phyloP scores from a whole-genome alignment of 495 filamentous ascomycete genomes.

The Penicillium crystallinum region DNA sequence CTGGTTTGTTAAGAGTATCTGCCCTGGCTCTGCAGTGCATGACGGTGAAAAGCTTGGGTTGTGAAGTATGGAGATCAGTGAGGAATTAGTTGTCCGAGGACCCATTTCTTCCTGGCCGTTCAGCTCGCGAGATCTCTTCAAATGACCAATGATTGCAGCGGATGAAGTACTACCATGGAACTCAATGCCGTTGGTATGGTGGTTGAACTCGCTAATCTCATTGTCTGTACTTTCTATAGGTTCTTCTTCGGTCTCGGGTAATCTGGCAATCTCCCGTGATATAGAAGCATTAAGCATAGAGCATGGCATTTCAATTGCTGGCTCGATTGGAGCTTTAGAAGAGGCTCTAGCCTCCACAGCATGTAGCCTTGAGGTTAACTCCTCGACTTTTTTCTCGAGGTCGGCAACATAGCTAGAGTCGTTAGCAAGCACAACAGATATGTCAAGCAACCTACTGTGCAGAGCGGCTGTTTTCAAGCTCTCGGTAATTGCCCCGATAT shows the following conservation, averaged over 20 bases:
- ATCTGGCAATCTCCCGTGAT: slow-evolving; percentile 14
- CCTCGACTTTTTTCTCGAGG: slow-evolving; percentile 36
- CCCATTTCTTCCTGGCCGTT: slow-evolving; percentile 14
- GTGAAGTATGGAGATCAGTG: slow-evolving; percentile 36
- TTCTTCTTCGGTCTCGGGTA: slow-evolving; percentile 20
- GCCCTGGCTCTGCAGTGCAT: slow-evolving; percentile 20
- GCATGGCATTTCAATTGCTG: slow-evolving; percentile 22
- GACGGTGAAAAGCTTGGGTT: slow-evolving; percentile 37
- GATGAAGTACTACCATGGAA: slow-evolving; percentile 40
- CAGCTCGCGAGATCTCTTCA: slow-evolving; percentile 29
- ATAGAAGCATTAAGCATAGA: slow-evolving; percentile 28
- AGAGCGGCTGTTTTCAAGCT: slow-evolving; percentile 33
- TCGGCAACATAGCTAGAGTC: slow-evolving; percentile 32
- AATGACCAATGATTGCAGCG: slow-evolving; percentile 30
- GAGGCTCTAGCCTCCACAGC: slow-evolving; percentile 19
- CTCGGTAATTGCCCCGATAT: slow-evolving; percentile 35
- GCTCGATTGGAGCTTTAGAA: slow-evolving; percentile 2
- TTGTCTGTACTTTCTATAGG: slow-evolving; percentile 25
- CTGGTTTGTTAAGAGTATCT: slow-evolving; percentile 18
- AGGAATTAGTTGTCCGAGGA: slow-evolving; percentile 14
- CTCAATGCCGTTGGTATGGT: slow-evolving; percentile 38
- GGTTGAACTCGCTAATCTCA: slow-evolving; percentile 35
- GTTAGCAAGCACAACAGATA: background rate
- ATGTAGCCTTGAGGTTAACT: slow-evolving; percentile 27
- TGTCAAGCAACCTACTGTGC: slow-evolving; percentile 21